Evolutionary conservation across 2,329 filamentous ascomycete species (phyloP), one percentile per base, ranked within the genome.

Genomic region (Beauveria sp.): DNA sequence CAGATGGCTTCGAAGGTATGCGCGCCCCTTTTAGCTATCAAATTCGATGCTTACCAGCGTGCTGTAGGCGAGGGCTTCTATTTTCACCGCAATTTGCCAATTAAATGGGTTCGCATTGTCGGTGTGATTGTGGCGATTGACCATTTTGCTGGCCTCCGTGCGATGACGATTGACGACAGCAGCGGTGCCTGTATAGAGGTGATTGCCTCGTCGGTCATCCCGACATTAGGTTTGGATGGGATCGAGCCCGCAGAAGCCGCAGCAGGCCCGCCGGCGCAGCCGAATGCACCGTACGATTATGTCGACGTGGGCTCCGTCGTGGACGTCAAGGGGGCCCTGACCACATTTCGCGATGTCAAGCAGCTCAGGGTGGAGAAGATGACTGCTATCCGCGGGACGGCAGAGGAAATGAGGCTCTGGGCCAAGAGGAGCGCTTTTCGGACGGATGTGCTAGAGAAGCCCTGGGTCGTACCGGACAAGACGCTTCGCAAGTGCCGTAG

Each of bases 61-160:
- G n/a, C 9, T 41, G 5, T 59, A 77, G 81, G 64, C 7, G 64
- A 67, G 28, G 75, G 80, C 64, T 76, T 87, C 40, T 87, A 80
- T 70, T 91, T 92, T 72, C 80, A 86, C 74, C 73, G 79, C 55
- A 92, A 92, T 71, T 85, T 92, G 66, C 90, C 90, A 0, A 84
- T 93, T 66, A 84, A 85, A 79, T 92, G 87, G 83, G 83, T 90
- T 58, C 85, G 87, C 63, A 72, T 92, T 37, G 81, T 85, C 8
- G 90, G 90, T 34, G 73, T 91, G 9, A 80, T 93, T 24, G 85
- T 92, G 60, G 83, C 82, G 14, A 73, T 85, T 41, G 80, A 84
- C 64, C 78, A 84, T 24, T 81, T 76, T 61, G 64, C 67, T 41
- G 73, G 72, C 41, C 75, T 75, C 41, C 77, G 75, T 50, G 73